Base-by-base conservation (phyloP, 768 basidiomycete species). In the Phlegmacium glaucopus region DNA sequence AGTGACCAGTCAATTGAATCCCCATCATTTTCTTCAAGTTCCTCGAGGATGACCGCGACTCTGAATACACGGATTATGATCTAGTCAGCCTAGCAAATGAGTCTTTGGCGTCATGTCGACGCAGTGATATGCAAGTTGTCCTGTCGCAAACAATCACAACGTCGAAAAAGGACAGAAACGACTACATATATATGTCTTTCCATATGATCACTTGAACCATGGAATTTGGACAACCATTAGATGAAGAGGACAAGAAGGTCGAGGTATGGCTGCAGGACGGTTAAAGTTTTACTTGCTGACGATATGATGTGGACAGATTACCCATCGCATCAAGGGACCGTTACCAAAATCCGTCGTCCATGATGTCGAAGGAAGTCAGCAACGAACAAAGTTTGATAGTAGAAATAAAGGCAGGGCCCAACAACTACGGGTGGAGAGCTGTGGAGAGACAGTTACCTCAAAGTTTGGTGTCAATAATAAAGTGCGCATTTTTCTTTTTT, bases 161-260 rank as follows among this genome's bases (percentile, higher is more conserved):
- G n/a, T n/a, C n/a, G n/a, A n/a, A n/a, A n/a, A n/a, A n/a, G n/a
- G n/a, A n/a, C n/a, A n/a, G n/a, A n/a, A n/a, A n/a, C n/a, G n/a
- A n/a, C n/a, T n/a, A n/a, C n/a, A n/a, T n/a, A n/a, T n/a, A n/a
- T n/a, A n/a, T n/a, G n/a, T n/a, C n/a, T n/a, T n/a, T n/a, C n/a
- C n/a, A n/a, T n/a, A n/a, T n/a, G n/a, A n/a, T n/a, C n/a, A n/a
- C n/a, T n/a, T n/a, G n/a, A n/a, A n/a, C n/a, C n/a, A n/a, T 55
- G 95, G 95, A 1, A 77, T 97, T 56, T 78, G 89, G 15, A 87
- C 87, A 13, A 86, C 82, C 0, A 74, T 90, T 39, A 90, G 92
- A 61, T 93, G 95, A 98, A 28, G 86, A 94, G 25, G 95, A 93
- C 6, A 92, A 94, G 71, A 93, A 89, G 64, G 82, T 98, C 64